Conservation (phyloP, 306 rosid species). For the Prunus fruticosa region DNA sequence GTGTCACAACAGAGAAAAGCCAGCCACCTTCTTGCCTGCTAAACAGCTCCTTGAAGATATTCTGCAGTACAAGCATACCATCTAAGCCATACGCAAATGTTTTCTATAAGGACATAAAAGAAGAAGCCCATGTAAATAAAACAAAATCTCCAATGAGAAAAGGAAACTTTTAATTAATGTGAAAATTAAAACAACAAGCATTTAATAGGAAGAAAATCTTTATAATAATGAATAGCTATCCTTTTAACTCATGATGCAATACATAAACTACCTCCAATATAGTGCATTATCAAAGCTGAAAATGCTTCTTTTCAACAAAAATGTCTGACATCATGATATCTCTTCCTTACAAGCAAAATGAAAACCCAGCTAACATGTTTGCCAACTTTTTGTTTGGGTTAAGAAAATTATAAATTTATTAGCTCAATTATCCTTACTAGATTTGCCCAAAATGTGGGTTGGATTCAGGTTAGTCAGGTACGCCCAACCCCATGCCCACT, state of each 20-base stretch:
- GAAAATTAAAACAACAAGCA: neutral
- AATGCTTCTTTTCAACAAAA: neutral
- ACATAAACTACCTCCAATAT: neutral
- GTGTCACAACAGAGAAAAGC: neutral
- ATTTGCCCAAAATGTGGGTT: neutral
- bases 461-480: neutral
- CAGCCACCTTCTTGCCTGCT: slow-evolving; percentile 7
- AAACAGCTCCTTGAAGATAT: neutral
- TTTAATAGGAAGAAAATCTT: neutral
- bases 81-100: neutral
- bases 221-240: neutral
- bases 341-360: neutral
- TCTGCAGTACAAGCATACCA: slow-evolving; percentile 1
- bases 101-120: slow-evolving; percentile 8
- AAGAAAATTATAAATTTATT: neutral
- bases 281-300: neutral
- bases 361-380: neutral
- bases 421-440: neutral
- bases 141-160: slow-evolving; percentile 33
- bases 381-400: neutral
- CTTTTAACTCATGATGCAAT: neutral
- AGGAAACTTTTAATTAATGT: slow-evolving; percentile 13
- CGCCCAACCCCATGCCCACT: neutral
- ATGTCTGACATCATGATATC: neutral
- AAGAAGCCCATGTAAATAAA: slow-evolving; percentile 18